phyloP scores from a whole-genome alignment of 2,329 filamentous ascomycete species.

The Pseudocercospora pini-densiflorae region DNA sequence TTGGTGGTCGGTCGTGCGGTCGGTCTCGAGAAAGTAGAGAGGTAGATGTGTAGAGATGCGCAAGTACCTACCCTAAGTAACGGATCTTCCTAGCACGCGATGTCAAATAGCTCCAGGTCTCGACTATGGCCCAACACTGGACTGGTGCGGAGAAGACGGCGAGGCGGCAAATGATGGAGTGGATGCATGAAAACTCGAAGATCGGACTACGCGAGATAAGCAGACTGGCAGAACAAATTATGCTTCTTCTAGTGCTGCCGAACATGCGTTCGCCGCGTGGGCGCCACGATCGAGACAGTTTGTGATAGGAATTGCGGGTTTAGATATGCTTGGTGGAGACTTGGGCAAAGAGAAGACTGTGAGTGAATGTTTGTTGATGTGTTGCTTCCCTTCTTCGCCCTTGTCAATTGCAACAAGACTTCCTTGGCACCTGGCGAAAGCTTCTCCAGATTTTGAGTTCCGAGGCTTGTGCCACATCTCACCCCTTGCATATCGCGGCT shows the following conservation, averaged over 20 bases:
- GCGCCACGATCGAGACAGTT: background rate
- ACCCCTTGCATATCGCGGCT: too few relatives aligned
- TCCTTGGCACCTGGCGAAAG: too few relatives aligned
- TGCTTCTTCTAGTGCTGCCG: constrained; percentile 1
- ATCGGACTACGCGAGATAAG: background rate
- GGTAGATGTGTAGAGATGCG: background rate
- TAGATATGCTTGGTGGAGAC: too few relatives aligned
- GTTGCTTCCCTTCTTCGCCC: too few relatives aligned
- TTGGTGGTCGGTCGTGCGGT: background rate
- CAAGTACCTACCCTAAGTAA: background rate
- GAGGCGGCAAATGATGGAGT: background rate
- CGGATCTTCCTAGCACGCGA: background rate
- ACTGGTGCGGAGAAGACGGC: background rate
- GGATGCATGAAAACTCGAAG: background rate
- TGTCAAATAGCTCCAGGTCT: background rate
- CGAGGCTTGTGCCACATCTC: too few relatives aligned
- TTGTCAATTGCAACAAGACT: too few relatives aligned
- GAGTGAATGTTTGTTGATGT: too few relatives aligned
- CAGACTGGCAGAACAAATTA: background rate
- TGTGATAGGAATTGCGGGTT: background rate
- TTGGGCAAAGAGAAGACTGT: too few relatives aligned
- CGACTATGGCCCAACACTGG: background rate
- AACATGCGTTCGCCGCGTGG: background rate
- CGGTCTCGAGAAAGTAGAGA: background rate
- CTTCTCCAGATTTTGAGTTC: too few relatives aligned